Evolutionary conservation across 1,139 yeast species (phyloP).

Genomic region (Scheffersomyces segobiensis): DNA sequence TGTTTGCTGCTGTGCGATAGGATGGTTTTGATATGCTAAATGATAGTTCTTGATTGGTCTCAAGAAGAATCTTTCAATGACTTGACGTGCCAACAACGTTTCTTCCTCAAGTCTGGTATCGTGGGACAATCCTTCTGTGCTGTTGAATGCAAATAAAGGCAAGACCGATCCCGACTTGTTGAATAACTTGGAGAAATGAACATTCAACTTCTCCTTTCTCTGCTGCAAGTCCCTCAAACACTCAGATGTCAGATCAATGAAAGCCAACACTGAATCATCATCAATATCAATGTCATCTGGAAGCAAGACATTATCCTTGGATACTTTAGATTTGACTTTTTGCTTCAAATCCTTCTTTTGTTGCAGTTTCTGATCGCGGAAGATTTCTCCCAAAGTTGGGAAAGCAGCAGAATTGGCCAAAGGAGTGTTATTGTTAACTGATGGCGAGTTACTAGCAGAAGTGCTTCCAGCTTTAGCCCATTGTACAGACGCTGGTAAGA

Average conservation of each 20-base stretch:
- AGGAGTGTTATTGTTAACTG: conserved; percentile 35
- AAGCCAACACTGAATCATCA: conserved; percentile 36
- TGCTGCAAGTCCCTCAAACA: conserved; percentile 33
- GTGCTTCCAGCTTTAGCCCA: conserved; percentile 48
- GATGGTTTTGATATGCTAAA: conserved; percentile 50
- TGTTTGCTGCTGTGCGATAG: conserved; percentile 42
- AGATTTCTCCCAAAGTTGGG: conserved; percentile 72
- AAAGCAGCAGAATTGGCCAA: conserved; percentile 60
- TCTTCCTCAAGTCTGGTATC: conserved; percentile 39
- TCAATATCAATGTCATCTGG: conserved; percentile 46
- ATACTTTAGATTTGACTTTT: conserved; percentile 21
- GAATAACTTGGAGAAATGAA: conserved; percentile 30
- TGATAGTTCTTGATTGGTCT: conserved; percentile 49
- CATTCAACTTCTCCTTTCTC: conserved; percentile 32
- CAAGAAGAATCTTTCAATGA: conserved; percentile 43
- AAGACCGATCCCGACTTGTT: conserved; percentile 19
- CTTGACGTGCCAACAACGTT: conserved; percentile 38
- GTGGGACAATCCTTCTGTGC: conserved; percentile 16
- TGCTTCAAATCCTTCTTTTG: conserved; percentile 30
- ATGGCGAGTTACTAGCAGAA: conserved; percentile 34
- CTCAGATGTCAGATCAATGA: conserved; percentile 38
- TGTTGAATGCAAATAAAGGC: conserved; percentile 43
- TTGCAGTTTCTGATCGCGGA: conserved; percentile 42
- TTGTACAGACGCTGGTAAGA: conserved; percentile 58
- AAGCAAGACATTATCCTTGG: conserved; percentile 27